Base-by-base conservation (phyloP, 192 early-diverging fungal genomes). In the Entomortierella beljakovae region DNA sequence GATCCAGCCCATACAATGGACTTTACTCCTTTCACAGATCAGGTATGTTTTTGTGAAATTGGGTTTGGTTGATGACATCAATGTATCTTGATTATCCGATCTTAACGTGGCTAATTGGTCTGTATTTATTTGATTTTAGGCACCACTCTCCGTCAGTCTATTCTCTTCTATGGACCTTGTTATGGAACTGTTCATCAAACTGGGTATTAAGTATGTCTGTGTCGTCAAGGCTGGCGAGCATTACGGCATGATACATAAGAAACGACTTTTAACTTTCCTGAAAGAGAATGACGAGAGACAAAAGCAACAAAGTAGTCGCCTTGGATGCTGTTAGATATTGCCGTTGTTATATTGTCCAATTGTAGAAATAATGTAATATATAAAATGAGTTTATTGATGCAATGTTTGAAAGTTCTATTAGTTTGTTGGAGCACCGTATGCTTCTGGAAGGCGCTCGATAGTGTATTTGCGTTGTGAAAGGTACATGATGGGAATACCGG, bases 401-500 rank as follows among this genome's bases (percentile, higher is more conserved):
- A 61, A 48, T 18, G 18, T 29, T n/a, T 9, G 18, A 61, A 48
- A 31, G n/a, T 51, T 34, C 32, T 23, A 37, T 40, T 77, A 77
- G 61, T 77, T 77, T 51, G 63, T 65, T n/a, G 71, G 82, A 28
- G 77, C 82, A 1, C 82, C 82, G 32, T 83, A 83, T 4, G 72
- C 79, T 64, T 98, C 97, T 28, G 98, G 98, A 54, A 99, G 72
- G 68, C 98, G 82, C 81, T 99, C 98, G 58, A 99, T 97, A 15
- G 92, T 89, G 53, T 94, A 97, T 85, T 97, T 96, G 75, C 95
- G 90, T 23, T 86, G 84, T 43, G 90, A 89, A 69, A 98, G 96
- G 69, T 94, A 98, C 96, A 98, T 98, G 75, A 98, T 97, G 2
- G 97, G 98, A 22, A 98, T 92, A 73, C 97, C 98, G 1, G 97